Conservation (phyloP, 2,329 filamentous ascomycete genomes). For the Metarhizium sp. region DNA sequence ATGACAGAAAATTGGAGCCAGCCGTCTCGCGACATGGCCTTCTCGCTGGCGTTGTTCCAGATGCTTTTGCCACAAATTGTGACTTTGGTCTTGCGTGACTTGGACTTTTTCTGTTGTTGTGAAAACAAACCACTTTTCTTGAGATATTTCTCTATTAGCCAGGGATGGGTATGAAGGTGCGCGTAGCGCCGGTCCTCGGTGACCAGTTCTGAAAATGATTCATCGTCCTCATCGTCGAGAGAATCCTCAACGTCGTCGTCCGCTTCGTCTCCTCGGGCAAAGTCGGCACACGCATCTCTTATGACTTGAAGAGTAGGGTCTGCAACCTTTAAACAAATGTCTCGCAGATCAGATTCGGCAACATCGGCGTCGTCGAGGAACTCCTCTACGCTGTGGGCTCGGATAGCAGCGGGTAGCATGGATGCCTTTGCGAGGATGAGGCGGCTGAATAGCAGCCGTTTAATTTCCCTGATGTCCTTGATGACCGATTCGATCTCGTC, state of each 20-base stretch:
- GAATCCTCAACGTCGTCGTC: slow-evolving; percentile 5
- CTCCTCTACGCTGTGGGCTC: slow-evolving; percentile 14
- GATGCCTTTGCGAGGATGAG: slow-evolving; percentile 17
- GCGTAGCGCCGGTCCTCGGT: slow-evolving; percentile 7
- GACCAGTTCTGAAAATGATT: slow-evolving; percentile 12
- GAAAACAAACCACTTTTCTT: neutral
- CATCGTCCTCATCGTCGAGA: slow-evolving; percentile 9
- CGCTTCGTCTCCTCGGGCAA: slow-evolving; percentile 14
- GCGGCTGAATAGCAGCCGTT: slow-evolving; percentile 17
- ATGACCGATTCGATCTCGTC: slow-evolving; percentile 15
- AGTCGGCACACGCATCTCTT: slow-evolving; percentile 21
- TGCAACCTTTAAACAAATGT: slow-evolving; percentile 18
- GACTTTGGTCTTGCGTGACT: slow-evolving; percentile 11
- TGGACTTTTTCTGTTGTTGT: neutral
- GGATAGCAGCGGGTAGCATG: slow-evolving; percentile 15
- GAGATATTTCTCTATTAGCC: slow-evolving; percentile 11
- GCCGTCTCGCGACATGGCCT: slow-evolving; percentile 20
- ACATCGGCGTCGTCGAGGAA: slow-evolving; percentile 17
- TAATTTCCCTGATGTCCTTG: slow-evolving; percentile 18
- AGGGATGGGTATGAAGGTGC: slow-evolving; percentile 14
- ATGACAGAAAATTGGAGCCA: slow-evolving; percentile 22
- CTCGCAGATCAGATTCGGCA: slow-evolving; percentile 16
- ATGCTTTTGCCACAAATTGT: slow-evolving; percentile 17
- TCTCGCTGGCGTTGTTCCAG: slow-evolving; percentile 20
- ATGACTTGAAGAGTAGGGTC: slow-evolving; percentile 17